Evolutionary conservation across 345 rosid genomes (phyloP), one percentile per base, ranked within the genome.

Genomic region (Populus deltoides): DNA sequence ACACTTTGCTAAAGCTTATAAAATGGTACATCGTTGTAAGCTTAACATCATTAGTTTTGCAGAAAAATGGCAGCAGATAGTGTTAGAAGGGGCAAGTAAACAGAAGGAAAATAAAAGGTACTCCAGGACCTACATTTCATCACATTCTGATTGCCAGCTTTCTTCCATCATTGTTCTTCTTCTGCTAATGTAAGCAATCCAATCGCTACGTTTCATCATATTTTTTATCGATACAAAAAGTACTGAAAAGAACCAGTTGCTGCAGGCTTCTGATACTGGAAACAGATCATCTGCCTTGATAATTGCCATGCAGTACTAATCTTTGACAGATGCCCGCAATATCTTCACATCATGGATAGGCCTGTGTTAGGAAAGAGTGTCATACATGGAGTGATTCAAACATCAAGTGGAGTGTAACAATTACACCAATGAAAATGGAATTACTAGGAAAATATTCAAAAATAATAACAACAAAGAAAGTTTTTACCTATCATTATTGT

Each of bases 321-420:
- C 99, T 79, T 87, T 82, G 76, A 96, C 97, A 36, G 97, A 87
- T 62, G 94, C 85, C 61, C 94, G 81, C 31, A 96, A 78, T 80
- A 93, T 93, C 94, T 89, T 96, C 88, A 93, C 99, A n/a, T 92
- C 98, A 83, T 93, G 99, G 74, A 96, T 85, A 16, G 99, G 98
- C 81, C 99, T 95, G 92, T 29, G 68, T 35, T 8, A 22, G 73
- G 1, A 74, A 51, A 76, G 9, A 25, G 55, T 36, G 39, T 36
- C 45, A 33, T 4, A 17, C 35, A 25, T 36, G 71, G 25, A 51
- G 57, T 27, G 6, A 47, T 29, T 53, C 70, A 20, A 24, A 68
- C 35, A 63, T 25, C 1, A 9, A 78, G 18, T 43, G 27, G 57
- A 53, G 1, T 7, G 45, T 10, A 41, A 10, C 47, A 41, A 2